Conservation (phyloP, 192 early-diverging fungal genomes). For the Umbelopsis ramanniana region DNA sequence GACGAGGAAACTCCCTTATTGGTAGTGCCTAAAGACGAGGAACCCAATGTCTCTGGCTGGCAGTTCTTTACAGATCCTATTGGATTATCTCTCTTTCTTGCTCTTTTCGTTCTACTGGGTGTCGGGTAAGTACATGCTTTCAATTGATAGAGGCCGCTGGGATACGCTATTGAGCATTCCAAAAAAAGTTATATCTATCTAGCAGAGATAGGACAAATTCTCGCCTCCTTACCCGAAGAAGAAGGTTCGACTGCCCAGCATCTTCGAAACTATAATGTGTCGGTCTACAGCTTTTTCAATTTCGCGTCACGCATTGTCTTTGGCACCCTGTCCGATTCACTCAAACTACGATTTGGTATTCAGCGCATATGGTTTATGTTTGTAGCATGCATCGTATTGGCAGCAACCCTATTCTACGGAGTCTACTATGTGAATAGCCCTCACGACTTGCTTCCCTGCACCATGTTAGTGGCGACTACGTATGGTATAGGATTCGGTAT, state of each 20-base stretch:
- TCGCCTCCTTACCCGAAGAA: conserved; percentile 24
- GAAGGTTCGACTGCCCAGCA: conserved; percentile 27
- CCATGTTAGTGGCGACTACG: conserved; percentile 25
- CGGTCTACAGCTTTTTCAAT: conserved; percentile 34
- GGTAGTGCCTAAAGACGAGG: background rate
- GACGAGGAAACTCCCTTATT: conserved; percentile 1
- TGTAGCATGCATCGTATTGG: conserved; percentile 18
- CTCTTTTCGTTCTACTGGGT: conserved; percentile 32
- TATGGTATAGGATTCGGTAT: conserved; percentile 41
- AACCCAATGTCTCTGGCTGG: conserved; percentile 21
- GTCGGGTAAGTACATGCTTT: conserved; percentile 18
- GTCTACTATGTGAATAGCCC: conserved; percentile 17
- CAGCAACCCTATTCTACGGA: conserved; percentile 19
- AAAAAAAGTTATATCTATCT: conserved; percentile 33
- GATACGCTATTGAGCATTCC: background rate
- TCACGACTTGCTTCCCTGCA: conserved; percentile 28
- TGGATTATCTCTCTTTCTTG: conserved; percentile 25
- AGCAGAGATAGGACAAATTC: conserved; percentile 33
- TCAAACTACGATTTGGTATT: conserved; percentile 28
- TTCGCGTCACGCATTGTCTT: conserved; percentile 36
- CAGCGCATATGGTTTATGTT: conserved; percentile 42
- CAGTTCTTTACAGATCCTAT: conserved; percentile 36
- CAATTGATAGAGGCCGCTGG: too few species aligned
- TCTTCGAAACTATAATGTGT: conserved; percentile 37
- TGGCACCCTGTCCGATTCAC: conserved; percentile 31